Evolutionary conservation across 2,329 filamentous ascomycete species (phyloP).

Genomic region (Drechmeria coniospora): DNA sequence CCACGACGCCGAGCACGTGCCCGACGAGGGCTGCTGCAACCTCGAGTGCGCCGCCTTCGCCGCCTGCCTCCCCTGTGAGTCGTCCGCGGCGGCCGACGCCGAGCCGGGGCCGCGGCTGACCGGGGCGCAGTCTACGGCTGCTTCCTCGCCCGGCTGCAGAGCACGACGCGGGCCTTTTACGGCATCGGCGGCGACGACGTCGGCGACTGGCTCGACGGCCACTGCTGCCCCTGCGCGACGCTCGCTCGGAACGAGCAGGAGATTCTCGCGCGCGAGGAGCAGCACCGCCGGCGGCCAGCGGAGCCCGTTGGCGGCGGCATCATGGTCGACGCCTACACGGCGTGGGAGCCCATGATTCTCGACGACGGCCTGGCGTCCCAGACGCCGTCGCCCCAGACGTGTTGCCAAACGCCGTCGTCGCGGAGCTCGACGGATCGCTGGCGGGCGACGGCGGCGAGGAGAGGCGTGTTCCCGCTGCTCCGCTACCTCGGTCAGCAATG

Average conservation of each 20-base stretch:
- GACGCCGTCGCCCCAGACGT: neutral
- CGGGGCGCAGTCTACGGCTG: constrained; percentile 14
- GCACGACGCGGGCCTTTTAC: constrained; percentile 16
- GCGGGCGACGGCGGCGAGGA: neutral
- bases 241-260: constrained; percentile 17
- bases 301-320: constrained; percentile 2
- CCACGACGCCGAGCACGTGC: constrained; percentile 6
- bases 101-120: constrained; percentile 1
- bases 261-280: constrained; percentile 14
- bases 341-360: constrained; percentile 10
- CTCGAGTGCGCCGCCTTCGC: constrained; percentile 11
- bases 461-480: constrained; percentile 2
- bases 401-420: too few species aligned
- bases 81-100: too few species aligned
- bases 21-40: constrained; percentile 7
- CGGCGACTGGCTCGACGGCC: constrained; percentile 12
- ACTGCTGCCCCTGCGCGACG: constrained; percentile 13
- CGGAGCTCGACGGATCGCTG: too few species aligned
- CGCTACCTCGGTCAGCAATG: constrained; percentile 5
- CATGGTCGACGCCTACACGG: constrained; percentile 8
- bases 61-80: constrained; percentile 13
- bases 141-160: constrained; percentile 14
- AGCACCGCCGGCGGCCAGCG: constrained; percentile 3
- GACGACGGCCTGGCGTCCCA: neutral
- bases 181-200: constrained; percentile 12